Conservation (phyloP, 164 flowering plant genomes). For the Paratinospora sagittata region DNA sequence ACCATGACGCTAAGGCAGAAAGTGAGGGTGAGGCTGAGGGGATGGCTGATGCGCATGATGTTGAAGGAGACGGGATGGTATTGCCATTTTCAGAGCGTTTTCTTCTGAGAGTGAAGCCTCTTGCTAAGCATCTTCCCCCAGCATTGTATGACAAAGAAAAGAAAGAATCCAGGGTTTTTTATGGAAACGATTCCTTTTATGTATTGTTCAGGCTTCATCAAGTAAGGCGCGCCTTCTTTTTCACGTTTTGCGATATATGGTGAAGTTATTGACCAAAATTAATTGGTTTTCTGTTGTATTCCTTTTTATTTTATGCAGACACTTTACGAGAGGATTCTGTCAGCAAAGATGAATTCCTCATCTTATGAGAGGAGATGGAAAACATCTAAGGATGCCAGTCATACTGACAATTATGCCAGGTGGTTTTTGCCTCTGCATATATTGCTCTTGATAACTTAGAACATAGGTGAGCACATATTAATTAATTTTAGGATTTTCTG, state of each 20-base stretch:
- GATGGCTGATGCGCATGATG: constrained; percentile 72
- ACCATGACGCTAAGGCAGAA: constrained; percentile 65
- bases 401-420: constrained; percentile 76
- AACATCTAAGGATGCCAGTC: constrained; percentile 37
- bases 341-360: constrained; percentile 76
- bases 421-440: constrained; percentile 14
- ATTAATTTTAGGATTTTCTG: not conserved
- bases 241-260: not conserved
- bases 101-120: constrained; percentile 67
- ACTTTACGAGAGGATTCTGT: constrained; percentile 79
- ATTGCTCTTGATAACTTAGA: not conserved
- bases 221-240: constrained; percentile 39
- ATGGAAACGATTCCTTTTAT: constrained; percentile 91
- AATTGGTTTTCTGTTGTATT: not conserved
- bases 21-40: constrained; percentile 97
- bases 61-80: constrained; percentile 53
- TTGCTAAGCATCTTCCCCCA: constrained; percentile 52
- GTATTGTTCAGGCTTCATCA: constrained; percentile 95
- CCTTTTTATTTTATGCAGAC: constrained; percentile 37
- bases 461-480: not conserved
- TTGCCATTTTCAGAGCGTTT: constrained; percentile 60
- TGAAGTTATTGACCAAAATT: not conserved
- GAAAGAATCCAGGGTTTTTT: constrained; percentile 54
- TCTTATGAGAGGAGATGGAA: constrained; percentile 73
- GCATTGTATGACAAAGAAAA: constrained; percentile 33